Evolutionary conservation across 2,329 filamentous ascomycete genomes (phyloP).

Genomic region (Reticulascus tulasneorum): DNA sequence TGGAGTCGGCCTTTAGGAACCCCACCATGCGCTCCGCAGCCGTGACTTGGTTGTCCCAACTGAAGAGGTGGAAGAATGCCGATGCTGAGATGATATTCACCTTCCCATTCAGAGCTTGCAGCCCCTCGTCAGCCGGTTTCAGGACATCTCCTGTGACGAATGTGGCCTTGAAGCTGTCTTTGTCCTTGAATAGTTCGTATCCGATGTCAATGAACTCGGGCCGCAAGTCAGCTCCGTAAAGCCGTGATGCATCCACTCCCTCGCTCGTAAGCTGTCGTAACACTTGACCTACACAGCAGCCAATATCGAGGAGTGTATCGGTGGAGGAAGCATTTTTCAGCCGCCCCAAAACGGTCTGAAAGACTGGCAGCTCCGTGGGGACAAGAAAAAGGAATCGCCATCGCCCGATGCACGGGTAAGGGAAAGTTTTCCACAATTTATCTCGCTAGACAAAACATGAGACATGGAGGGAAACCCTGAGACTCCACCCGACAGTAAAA

Average conservation of each 20-base stretch:
- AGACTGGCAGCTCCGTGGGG: slow-evolving; percentile 35
- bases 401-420: slow-evolving; percentile 42
- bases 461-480: too few relatives aligned
- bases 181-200: slow-evolving; percentile 62
- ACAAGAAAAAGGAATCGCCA: slow-evolving; percentile 46
- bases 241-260: slow-evolving; percentile 41
- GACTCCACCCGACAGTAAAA: too few relatives aligned
- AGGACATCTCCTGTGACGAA: slow-evolving; percentile 51
- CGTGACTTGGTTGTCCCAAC: slow-evolving; percentile 41
- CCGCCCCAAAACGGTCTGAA: slow-evolving; percentile 37
- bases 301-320: slow-evolving; percentile 43
- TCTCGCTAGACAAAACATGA: slow-evolving; percentile 31
- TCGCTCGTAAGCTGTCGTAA: slow-evolving; percentile 46
- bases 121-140: slow-evolving; percentile 30
- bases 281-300: slow-evolving; percentile 47
- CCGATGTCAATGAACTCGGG: slow-evolving; percentile 52
- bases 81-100: slow-evolving; percentile 46
- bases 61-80: slow-evolving; percentile 49
- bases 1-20: slow-evolving; percentile 40
- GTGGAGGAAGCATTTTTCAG: slow-evolving; percentile 32
- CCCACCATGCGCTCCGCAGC: slow-evolving; percentile 39
- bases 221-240: slow-evolving; percentile 48
- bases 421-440: slow-evolving; percentile 40
- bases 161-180: slow-evolving; percentile 36
- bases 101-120: slow-evolving; percentile 31